Conservation (phyloP, 164 flowering plant genomes). For the Piper betle region DNA sequence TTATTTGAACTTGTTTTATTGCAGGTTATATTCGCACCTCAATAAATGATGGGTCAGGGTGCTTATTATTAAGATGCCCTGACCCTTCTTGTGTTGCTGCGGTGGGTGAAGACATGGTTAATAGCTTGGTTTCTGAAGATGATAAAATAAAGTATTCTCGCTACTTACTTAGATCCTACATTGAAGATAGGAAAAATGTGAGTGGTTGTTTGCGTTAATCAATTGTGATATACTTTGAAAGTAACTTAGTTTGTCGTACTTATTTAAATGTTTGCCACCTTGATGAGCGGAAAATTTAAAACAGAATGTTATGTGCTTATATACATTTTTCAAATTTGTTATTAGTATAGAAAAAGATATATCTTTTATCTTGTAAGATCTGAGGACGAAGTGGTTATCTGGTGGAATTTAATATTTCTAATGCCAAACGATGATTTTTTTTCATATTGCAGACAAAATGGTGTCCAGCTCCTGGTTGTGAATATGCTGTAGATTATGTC, state of each 20-base stretch:
- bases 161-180: conserved; percentile 67
- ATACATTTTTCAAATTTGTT: too few relatives aligned
- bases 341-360: not conserved
- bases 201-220: not conserved
- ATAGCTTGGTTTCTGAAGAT: conserved; percentile 41
- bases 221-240: not conserved
- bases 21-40: conserved; percentile 70
- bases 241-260: too few relatives aligned
- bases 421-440: not conserved
- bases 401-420: not conserved
- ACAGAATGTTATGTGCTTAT: not conserved
- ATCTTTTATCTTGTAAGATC: too few relatives aligned
- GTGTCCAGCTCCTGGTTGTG: conserved; percentile 95
- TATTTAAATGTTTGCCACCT: not conserved
- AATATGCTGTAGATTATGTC: conserved; percentile 57
- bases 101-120: conserved; percentile 72
- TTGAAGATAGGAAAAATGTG: conserved; percentile 88
- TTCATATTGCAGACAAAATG: conserved; percentile 46
- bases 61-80: conserved; percentile 78
- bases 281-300: not conserved
- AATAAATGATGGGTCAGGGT: conserved; percentile 91
- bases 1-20: not conserved
- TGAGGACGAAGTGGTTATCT: not conserved
- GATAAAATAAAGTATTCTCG: conserved; percentile 65
- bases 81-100: conserved; percentile 87